Percentiles rank a stretch among this genome's conserved stretches.
Evolutionary conservation across 2,329 filamentous ascomycete genomes (phyloP).

Genomic region (Talaromyces marneffei): DNA sequence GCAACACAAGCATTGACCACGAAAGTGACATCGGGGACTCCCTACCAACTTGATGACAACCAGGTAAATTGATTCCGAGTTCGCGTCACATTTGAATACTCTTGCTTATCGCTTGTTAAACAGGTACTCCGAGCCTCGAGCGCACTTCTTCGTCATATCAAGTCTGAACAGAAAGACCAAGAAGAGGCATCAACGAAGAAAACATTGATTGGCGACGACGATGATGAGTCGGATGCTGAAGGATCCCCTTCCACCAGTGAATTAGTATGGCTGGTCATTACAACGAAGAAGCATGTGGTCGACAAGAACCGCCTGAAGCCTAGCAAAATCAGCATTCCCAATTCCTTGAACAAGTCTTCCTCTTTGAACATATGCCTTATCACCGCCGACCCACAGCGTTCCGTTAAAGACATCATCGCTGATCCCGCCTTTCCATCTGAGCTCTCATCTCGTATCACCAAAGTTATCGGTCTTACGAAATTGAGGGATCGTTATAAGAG

Average conservation of each 20-base stretch:
- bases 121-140: conserved; percentile 56
- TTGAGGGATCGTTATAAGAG: conserved; percentile 83
- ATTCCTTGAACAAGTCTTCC: conserved; percentile 64
- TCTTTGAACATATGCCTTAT: conserved; percentile 76
- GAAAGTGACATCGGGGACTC: conserved; percentile 38
- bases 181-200: conserved; percentile 47
- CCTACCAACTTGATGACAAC: conserved; percentile 44
- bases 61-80: conserved; percentile 34
- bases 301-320: conserved; percentile 79
- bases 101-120: neutral
- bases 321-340: conserved; percentile 70
- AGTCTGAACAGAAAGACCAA: conserved; percentile 44
- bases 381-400: conserved; percentile 72
- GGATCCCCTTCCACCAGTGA: conserved; percentile 43
- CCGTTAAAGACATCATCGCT: conserved; percentile 82
- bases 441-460: conserved; percentile 62
- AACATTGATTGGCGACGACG: conserved; percentile 47
- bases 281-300: conserved; percentile 61
- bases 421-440: conserved; percentile 64
- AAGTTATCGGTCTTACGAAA: conserved; percentile 76
- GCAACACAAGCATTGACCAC: conserved; percentile 36
- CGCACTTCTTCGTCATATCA: conserved; percentile 55
- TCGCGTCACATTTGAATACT: neutral
- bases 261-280: conserved; percentile 56
- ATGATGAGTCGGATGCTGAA: conserved; percentile 43